Evolutionary conservation across 2,329 filamentous ascomycete genomes (phyloP).

Genomic region (Fusarium drepaniforme): DNA sequence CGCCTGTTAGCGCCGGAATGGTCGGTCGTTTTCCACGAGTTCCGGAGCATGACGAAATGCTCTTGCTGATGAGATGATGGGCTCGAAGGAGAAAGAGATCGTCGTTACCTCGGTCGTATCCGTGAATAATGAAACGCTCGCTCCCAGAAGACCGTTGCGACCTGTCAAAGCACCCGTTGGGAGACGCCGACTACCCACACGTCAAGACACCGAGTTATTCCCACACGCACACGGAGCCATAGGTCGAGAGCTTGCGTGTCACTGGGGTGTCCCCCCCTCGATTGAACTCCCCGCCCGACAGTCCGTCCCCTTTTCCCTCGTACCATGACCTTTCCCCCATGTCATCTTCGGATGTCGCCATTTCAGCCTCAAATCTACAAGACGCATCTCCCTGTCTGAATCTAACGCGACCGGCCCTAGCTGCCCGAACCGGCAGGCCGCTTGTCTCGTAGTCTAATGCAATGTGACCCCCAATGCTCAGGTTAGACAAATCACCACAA

Average conservation of each 20-base stretch:
- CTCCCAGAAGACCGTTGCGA: neutral
- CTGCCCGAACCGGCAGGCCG: neutral
- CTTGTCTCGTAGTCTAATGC: conserved; percentile 3
- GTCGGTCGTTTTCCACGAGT: conserved; percentile 25
- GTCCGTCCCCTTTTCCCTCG: conserved; percentile 10
- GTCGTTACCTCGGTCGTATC: neutral
- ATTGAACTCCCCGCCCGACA: conserved; percentile 16
- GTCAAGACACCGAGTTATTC: neutral
- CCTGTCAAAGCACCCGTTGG: neutral
- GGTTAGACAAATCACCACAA: conserved; percentile 1
- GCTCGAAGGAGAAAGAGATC: conserved; percentile 13
- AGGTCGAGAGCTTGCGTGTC: neutral
- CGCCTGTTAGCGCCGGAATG: conserved; percentile 16
- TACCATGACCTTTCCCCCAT: conserved; percentile 1
- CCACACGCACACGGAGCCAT: neutral
- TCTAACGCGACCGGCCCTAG: neutral
- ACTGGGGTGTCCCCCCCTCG: neutral
- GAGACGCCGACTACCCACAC: neutral
- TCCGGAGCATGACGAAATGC: conserved; percentile 33
- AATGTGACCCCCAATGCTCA: neutral
- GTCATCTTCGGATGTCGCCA: conserved; percentile 35
- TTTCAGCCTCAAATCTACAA: conserved; percentile 28
- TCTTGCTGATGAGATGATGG: conserved; percentile 22
- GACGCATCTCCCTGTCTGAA: neutral
- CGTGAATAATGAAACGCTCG: neutral